Evolutionary conservation across 2,329 filamentous ascomycete species (phyloP), one percentile per base, ranked within the genome.

Genomic region (Ascochyta rabiei): DNA sequence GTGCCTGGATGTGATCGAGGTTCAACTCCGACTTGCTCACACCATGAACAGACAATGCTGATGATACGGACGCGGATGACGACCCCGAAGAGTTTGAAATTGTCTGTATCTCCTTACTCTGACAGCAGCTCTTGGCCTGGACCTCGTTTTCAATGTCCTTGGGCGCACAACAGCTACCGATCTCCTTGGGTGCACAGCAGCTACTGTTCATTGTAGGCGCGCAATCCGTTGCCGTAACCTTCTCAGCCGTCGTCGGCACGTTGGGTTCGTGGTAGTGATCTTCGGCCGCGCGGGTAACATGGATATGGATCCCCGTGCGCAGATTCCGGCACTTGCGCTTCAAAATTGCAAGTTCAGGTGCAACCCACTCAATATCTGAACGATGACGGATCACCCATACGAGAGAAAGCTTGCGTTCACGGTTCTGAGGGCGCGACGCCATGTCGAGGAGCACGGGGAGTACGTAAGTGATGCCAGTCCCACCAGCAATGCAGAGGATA

Each of bases 391-490:
- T 52, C 3, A 72, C 66, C 73, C 73, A 76, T 12, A 76, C 60
- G 12, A 76, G 64, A 7, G 69, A 66, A 23, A 74, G 65, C 21
- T 66, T 61, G 31, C 66, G 68, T 39, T 66, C 62, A 19, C 57
- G 57, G 9, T 61, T 48, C n/a, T 67, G 65, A 6, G 65, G 60
- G 6, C 61, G 59, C 0, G 66, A 63, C 15, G 69, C 62, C 13
- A 72, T 61, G 37, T 67, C 63, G 1, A 71, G 64, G 7, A 75
- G 63, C 9, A 75, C 64, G 12, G 73, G 73, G 10, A 76, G 67
- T n/a, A 70, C 67, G 57, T 73, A 76, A 2, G 73, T 68, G 44
- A 76, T 73, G 31, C 73, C 73, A 2, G 73, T 75, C 9, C 73
- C 73, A 21, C 73, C 73, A 12, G 73, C 72, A 12, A 76, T 68